These are phyloP conservation scores for Nannizziopsis arthrosporioides DNA, from an alignment of 2,329 filamentous ascomycete species.

Conservation along the genomic window DNA sequence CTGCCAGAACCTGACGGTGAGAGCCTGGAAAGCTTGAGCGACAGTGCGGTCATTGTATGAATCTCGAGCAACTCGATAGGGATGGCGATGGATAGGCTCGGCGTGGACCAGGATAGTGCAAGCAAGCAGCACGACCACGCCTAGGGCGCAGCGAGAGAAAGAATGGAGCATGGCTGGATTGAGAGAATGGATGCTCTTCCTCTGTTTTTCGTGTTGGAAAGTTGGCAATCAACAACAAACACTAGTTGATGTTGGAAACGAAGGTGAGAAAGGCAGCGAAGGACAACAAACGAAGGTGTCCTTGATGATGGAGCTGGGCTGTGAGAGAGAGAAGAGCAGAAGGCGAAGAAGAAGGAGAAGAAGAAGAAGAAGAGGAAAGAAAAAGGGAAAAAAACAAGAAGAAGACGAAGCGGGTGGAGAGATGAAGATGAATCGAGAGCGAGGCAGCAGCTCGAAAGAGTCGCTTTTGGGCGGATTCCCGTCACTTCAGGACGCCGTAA, in stretches of 20 bases:
- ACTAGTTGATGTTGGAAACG: neutral
- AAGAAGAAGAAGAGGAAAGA: neutral
- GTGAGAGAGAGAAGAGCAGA: neutral
- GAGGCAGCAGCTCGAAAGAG: neutral
- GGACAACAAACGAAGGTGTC: neutral
- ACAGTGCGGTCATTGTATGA: conserved; percentile 5
- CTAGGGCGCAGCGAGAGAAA: conserved; percentile 1
- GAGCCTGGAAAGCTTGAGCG: conserved; percentile 6
- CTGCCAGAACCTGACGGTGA: conserved; percentile 12
- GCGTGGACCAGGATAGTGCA: conserved; percentile 5
- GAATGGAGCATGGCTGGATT: conserved; percentile 9
- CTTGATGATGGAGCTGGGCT: neutral
- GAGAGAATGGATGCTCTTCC: neutral
- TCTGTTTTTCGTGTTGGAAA: neutral
- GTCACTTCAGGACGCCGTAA: no score
- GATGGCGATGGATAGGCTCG: conserved; percentile 9
- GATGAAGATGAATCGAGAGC: neutral
- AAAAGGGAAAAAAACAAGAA: neutral
- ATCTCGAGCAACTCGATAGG: conserved; percentile 3
- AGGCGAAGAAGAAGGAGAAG: neutral
- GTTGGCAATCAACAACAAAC: neutral
- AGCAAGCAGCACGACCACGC: conserved; percentile 4
- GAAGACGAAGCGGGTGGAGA: neutral
- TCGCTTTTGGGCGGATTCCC: neutral
- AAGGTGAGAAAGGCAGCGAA: neutral